Percentiles rank a stretch among this genome's conserved stretches.
phyloP scores from a whole-genome alignment of 2,329 filamentous ascomycete species.

The Corinectria fuckeliana region DNA sequence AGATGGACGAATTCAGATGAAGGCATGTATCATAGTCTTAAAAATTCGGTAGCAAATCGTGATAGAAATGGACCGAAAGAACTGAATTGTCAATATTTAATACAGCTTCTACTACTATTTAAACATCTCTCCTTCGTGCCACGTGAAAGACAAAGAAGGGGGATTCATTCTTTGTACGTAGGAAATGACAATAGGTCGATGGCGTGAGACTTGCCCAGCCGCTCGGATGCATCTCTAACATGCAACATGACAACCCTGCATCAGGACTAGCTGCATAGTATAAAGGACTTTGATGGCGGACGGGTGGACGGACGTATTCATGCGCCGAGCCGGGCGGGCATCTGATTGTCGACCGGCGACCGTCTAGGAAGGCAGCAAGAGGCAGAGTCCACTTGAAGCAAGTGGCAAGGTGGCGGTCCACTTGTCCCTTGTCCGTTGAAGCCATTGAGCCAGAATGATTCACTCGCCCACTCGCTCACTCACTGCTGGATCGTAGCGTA shows the following conservation, averaged over 20 bases:
- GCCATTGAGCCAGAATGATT: too few relatives aligned
- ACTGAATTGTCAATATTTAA: too few relatives aligned
- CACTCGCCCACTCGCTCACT: background rate
- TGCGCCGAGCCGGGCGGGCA: slow-evolving; percentile 16
- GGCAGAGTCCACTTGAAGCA: slow-evolving; percentile 8
- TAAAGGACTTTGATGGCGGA: too few relatives aligned
- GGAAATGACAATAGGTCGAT: background rate
- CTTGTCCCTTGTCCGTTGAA: too few relatives aligned
- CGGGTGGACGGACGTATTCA: background rate
- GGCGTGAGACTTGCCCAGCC: background rate
- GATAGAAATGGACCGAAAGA: too few relatives aligned
- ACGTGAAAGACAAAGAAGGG: background rate
- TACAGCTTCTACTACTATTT: background rate
- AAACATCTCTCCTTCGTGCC: background rate
- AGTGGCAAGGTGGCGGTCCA: too few relatives aligned
- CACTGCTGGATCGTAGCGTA: background rate
- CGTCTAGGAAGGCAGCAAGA: slow-evolving; percentile 6
- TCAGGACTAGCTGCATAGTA: background rate
- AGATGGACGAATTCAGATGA: too few relatives aligned
- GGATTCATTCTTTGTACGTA: background rate
- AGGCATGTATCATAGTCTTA: too few relatives aligned
- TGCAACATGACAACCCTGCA: background rate
- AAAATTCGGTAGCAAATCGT: too few relatives aligned
- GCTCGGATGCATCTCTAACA: background rate
- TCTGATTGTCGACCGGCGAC: slow-evolving; percentile 3